Evolutionary conservation across 2,329 filamentous ascomycete genomes (phyloP), one percentile per base, ranked within the genome.

Genomic region (Nemania sp.): DNA sequence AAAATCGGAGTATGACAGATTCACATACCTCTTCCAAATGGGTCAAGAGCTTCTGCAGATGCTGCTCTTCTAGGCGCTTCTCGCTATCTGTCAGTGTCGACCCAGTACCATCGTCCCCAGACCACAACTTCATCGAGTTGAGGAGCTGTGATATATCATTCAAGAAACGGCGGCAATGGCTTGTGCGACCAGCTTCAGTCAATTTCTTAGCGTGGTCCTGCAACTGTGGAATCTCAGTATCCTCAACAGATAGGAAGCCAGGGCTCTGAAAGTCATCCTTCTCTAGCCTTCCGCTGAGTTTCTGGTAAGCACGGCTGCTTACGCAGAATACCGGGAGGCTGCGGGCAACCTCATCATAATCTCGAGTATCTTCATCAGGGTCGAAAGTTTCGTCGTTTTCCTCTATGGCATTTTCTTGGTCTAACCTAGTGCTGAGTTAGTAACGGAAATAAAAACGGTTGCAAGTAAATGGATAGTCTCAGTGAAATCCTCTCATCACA

Each of bases 301-400:
- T 88, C 71, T 92, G 88, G 62, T 90, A 92, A 0, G 85, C 88
- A 52, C 86, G 80, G 54, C 86, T 87, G 65, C 87, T 89, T 18
- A 91, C 86, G 68, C 89, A 91, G 73, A 90, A 92, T 1, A 92
- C 88, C 0, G 88, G 85, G 0, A 92, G 79, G 0, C 80, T 81
- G 8, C 76, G 76, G 0, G 86, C 88, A 7, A 90, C 82, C 51
- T 87, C 77, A 0, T 87, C 82, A 60, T 91, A 91, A 72, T 91
- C 84, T 10, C 87, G 82, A 2, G 81, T 52, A 6, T 89, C 84
- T n/a, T 83, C 73, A 1, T 86, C 82, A 0, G 86, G 86, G 69
- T 89, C 79, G 70, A 89, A 89, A 8, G 81, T 81, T 0, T 81
- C 82, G 22, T 86, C 86, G 52, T 89, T 83, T 70, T 87, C 81